Conservation (phyloP, 2,329 filamentous ascomycete species). For the Sporothrix protearum region DNA sequence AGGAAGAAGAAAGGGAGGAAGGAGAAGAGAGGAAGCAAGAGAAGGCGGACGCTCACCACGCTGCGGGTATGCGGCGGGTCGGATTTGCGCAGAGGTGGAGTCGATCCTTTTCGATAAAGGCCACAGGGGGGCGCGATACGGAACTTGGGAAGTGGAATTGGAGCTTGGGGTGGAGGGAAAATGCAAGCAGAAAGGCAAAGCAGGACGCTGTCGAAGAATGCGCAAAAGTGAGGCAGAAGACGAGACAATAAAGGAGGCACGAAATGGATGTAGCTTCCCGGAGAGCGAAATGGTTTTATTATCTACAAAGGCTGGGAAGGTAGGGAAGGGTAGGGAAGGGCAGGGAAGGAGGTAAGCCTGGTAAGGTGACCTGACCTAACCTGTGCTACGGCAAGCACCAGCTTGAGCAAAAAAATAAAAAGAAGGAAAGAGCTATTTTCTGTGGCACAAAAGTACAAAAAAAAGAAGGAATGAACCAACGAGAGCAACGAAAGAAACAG, state of each 20-base stretch:
- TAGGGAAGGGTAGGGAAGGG: not conserved
- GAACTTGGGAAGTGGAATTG: conserved; percentile 2
- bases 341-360: too few relatives aligned
- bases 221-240: conserved; percentile 1
- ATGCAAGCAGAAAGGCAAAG: not conserved
- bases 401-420: not conserved
- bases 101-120: conserved; percentile 4
- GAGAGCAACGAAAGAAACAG: not conserved
- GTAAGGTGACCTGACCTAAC: not conserved
- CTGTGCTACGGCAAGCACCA: not conserved
- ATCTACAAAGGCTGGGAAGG: not conserved
- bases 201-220: not conserved
- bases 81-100: conserved; percentile 9
- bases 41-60: not conserved
- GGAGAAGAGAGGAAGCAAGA: not conserved
- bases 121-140: not conserved
- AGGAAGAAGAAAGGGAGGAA: not conserved
- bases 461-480: not conserved
- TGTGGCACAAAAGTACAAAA: not conserved
- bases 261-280: conserved; percentile 4
- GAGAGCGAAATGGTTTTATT: not conserved
- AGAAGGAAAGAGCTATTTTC: not conserved
- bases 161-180: not conserved
- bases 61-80: conserved; percentile 13
- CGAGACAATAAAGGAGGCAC: not conserved